A percentile compares a stretch with the other conserved stretches of the same genome.
Evolutionary conservation across 1,139 yeast genomes (phyloP).

Genomic region (Nakaseomyces nivariensis): DNA sequence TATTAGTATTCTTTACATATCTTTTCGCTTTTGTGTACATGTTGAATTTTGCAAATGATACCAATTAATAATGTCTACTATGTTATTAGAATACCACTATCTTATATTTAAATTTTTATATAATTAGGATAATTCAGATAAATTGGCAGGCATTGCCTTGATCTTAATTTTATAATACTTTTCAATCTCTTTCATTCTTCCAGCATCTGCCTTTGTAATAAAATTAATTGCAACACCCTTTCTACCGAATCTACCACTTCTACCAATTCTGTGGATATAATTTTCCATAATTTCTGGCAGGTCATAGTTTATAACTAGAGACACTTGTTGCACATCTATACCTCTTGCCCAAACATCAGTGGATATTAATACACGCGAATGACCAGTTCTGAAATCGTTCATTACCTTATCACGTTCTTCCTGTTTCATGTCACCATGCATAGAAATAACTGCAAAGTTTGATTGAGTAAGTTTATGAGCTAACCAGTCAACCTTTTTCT

Average conservation of each 20-base stretch:
- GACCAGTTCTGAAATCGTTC: constrained; percentile 75
- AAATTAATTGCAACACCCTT: constrained; percentile 92
- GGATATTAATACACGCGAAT: constrained; percentile 76
- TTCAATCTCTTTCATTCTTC: constrained; percentile 59
- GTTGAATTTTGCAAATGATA: too few species aligned
- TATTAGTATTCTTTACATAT: too few species aligned
- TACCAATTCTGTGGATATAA: constrained; percentile 87
- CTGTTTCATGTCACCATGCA: constrained; percentile 98
- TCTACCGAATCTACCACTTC: constrained; percentile 93
- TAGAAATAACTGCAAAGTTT: constrained; percentile 80
- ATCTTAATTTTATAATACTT: constrained; percentile 67
- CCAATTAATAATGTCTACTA: too few species aligned
- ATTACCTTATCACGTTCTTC: constrained; percentile 81
- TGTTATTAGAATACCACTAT: too few species aligned
- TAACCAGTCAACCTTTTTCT: constrained; percentile 86
- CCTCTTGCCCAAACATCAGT: constrained; percentile 99
- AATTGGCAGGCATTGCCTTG: constrained; percentile 78
- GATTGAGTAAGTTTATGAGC: constrained; percentile 66
- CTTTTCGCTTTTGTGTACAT: too few species aligned
- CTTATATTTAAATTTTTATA: neutral
- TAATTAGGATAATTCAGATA: constrained; percentile 34
- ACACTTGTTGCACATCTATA: constrained; percentile 95
- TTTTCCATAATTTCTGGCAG: constrained; percentile 78
- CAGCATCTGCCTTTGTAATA: constrained; percentile 59
- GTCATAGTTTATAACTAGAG: constrained; percentile 87